A percentile compares a stretch with the other conserved stretches of the same genome.
Evolutionary conservation across 331 rosid genomes (phyloP).

Genomic region (Acacia pycnantha): DNA sequence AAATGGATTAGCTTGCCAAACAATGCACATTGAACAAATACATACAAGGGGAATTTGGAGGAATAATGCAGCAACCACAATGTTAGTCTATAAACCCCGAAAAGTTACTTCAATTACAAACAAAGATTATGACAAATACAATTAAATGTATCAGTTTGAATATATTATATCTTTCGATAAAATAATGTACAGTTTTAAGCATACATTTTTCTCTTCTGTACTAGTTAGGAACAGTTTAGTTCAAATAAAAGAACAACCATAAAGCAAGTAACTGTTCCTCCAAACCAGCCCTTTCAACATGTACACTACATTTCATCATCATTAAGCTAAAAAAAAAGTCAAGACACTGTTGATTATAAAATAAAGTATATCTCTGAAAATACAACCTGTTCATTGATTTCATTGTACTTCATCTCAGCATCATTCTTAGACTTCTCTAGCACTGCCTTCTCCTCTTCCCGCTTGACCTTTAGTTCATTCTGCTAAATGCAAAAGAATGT

Average conservation of each 20-base stretch:
- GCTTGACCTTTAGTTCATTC: conserved; percentile 72
- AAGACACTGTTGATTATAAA: neutral
- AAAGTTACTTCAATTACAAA: neutral
- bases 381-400: conserved; percentile 87
- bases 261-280: neutral
- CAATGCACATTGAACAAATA: neutral
- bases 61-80: neutral
- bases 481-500: conserved; percentile 30
- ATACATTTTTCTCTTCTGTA: neutral
- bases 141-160: neutral
- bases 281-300: neutral
- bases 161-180: neutral
- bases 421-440: conserved; percentile 56
- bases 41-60: neutral
- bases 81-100: neutral
- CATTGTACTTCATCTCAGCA: conserved; percentile 72
- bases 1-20: neutral
- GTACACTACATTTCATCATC: neutral
- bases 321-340: neutral
- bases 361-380: neutral
- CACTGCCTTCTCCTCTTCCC: conserved; percentile 63
- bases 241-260: neutral
- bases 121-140: neutral
- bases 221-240: neutral
- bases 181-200: neutral